Base-by-base conservation (phyloP, 176 grass and related monocot genomes). In the Raddia guianensis region DNA sequence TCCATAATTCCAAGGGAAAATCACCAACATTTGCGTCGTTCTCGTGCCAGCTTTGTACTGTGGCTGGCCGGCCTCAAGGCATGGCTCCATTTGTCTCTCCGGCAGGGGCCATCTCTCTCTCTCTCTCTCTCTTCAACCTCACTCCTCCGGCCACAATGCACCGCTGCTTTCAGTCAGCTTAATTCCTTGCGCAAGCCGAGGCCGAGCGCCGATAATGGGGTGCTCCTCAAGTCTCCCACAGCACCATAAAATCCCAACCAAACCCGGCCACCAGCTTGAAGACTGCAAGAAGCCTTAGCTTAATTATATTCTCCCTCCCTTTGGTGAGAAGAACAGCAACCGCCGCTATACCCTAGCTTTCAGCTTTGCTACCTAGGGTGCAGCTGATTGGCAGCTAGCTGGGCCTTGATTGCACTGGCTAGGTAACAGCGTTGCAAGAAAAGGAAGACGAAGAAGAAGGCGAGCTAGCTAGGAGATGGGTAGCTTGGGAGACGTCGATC, bases 401-500 rank as follows among this genome's bases (percentile, higher is more conserved):
- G 13, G 18, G 16, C 40, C 34, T 35, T 45, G 59, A 27, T 14
- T 64, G 66, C 18, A 21, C 66, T 27, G 27, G 37, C 37, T 40
- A 40, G 37, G 3, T 71, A 13, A 10, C 27, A 70, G 67, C 1
- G 0, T 9, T 35, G 6, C 21, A 45, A 49, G 66, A 16, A 48
- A 45, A 21, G 16, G 48, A 20, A 50, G 27, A 27, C 27, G 27
- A 27, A 27, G 27, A 27, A 27, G 21, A 18, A 42, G 55, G 48
- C 12, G 52, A 14, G 53, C 2, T 1, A 9, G 43, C 59, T 7
- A 78, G 0, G 44, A 64, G 68, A 97, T 97, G 95, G 92, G 90
- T 46, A 89, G 90, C 84, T 85, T 97, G 86, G 91, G 90, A 48
- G 91, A 97, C 66, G 76, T 85, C 16, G 70, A 68, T 47, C 82